Evolutionary conservation across 1,284 basidiomycete genomes (phyloP).

Genomic region (Cryptococcus wingfieldii): DNA sequence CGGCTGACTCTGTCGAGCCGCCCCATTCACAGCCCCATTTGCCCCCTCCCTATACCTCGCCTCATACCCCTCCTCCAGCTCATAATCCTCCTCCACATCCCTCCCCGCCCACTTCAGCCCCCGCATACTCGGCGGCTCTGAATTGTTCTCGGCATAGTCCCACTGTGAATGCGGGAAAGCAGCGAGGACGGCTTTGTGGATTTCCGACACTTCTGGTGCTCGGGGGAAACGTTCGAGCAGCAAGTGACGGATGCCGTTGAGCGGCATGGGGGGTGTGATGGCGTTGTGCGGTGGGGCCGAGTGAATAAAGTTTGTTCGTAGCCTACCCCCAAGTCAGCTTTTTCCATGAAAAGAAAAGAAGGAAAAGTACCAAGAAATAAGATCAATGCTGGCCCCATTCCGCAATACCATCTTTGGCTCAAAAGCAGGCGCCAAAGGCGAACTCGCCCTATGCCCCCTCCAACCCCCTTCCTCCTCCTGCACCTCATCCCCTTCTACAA

Average conservation of each 20-base stretch:
- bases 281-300: constrained; percentile 33
- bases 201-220: constrained; percentile 34
- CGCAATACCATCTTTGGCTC: constrained; percentile 43
- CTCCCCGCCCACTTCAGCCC: constrained; percentile 44
- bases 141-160: constrained; percentile 26
- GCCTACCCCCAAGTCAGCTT: constrained; percentile 23
- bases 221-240: constrained; percentile 42
- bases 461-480: constrained; percentile 1
- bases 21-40: too few relatives aligned
- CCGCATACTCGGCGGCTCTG: constrained; percentile 39
- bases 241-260: constrained; percentile 37
- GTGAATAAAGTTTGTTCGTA: constrained; percentile 45
- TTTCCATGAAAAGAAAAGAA: not conserved
- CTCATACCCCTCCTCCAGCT: constrained; percentile 5
- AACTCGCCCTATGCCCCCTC: constrained; percentile 13
- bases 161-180: constrained; percentile 42
- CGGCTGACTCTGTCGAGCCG: not conserved
- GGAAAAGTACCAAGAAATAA: constrained; percentile 41
- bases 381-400: constrained; percentile 41
- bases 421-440: constrained; percentile 37
- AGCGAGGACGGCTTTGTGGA: constrained; percentile 36
- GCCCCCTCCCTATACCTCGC: too few relatives aligned
- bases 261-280: constrained; percentile 36
- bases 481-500: constrained; percentile 18
- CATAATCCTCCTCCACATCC: constrained; percentile 35